Evolutionary conservation across 345 rosid genomes (phyloP).

Genomic region (Eucalyptus shirleyi): DNA sequence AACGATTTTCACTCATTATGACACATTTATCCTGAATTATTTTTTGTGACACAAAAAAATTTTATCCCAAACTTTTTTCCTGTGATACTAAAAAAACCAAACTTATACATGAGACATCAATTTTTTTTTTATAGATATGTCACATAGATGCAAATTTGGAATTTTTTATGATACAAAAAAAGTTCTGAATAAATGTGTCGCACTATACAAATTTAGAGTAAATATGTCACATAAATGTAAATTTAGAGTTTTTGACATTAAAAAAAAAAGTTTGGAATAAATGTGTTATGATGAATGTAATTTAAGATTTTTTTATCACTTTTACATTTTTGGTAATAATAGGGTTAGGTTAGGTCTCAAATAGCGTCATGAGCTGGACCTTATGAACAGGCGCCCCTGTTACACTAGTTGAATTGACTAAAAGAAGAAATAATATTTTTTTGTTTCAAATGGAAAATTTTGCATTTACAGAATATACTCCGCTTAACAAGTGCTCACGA

Average conservation of each 20-base stretch:
- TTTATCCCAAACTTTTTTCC: fast-evolving
- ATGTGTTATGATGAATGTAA: too few species aligned
- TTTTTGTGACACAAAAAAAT: fast-evolving
- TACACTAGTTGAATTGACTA: background rate
- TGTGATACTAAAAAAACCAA: fast-evolving
- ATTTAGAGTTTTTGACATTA: fast-evolving
- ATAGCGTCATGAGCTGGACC: background rate
- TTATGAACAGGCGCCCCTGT: background rate
- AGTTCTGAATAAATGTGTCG: too few species aligned
- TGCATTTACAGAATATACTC: background rate
- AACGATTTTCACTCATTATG: fast-evolving
- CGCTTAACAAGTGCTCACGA: too few species aligned
- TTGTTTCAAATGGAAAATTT: too few species aligned
- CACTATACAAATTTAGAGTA: too few species aligned
- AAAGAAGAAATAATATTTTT: background rate
- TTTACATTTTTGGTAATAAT: background rate
- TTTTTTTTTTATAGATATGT: too few species aligned
- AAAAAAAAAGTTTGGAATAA: too few species aligned
- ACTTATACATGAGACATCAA: fast-evolving
- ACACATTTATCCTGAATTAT: fast-evolving
- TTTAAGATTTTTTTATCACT: too few species aligned
- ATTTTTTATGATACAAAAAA: too few species aligned
- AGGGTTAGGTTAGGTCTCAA: background rate
- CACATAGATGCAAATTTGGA: fast-evolving
- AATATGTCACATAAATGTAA: fast-evolving